Percentiles rank a stretch among this genome's conserved stretches.
Conservation (phyloP, 495 filamentous ascomycete species). For the Hamigera avellanea region DNA sequence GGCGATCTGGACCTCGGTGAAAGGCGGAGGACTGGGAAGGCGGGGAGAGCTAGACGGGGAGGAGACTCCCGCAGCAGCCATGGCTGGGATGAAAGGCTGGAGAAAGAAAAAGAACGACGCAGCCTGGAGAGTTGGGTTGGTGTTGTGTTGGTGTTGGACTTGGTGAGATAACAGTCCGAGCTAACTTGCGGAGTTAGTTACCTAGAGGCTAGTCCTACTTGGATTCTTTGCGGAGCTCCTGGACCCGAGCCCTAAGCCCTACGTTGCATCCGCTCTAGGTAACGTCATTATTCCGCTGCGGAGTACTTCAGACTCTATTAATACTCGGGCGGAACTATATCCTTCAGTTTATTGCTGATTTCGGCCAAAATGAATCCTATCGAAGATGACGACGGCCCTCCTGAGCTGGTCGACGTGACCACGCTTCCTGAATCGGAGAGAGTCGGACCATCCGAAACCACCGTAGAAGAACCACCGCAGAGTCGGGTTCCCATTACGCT, state of each 20-base stretch:
- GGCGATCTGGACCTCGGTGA: constrained; percentile 81
- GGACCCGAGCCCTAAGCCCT: constrained; percentile 4
- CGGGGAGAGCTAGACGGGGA: constrained; percentile 72
- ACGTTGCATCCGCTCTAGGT: not conserved
- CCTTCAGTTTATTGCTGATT: too few species aligned
- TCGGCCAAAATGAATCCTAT: constrained; percentile 16
- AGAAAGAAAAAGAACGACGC: not conserved
- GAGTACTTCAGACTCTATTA: not conserved
- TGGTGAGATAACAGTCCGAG: too few species aligned
- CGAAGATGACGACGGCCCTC: constrained; percentile 62
- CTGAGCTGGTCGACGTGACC: constrained; percentile 53
- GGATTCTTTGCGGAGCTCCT: constrained; percentile 1
- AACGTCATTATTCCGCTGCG: not conserved
- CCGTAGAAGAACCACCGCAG: constrained; percentile 33
- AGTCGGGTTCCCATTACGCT: constrained; percentile 83
- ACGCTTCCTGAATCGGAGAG: constrained; percentile 16
- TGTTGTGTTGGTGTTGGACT: not conserved
- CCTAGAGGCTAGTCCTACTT: too few species aligned
- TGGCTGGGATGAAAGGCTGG: constrained; percentile 11
- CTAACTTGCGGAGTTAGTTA: too few species aligned
- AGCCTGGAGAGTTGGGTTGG: too few species aligned
- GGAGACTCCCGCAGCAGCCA: constrained; percentile 46
- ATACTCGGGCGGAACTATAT: too few species aligned
- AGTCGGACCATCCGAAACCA: constrained; percentile 8
- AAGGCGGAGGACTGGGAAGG: constrained; percentile 78